Evolutionary conservation across 2,329 filamentous ascomycete genomes (phyloP).

Genomic region (Pseudogymnoascus sp.): DNA sequence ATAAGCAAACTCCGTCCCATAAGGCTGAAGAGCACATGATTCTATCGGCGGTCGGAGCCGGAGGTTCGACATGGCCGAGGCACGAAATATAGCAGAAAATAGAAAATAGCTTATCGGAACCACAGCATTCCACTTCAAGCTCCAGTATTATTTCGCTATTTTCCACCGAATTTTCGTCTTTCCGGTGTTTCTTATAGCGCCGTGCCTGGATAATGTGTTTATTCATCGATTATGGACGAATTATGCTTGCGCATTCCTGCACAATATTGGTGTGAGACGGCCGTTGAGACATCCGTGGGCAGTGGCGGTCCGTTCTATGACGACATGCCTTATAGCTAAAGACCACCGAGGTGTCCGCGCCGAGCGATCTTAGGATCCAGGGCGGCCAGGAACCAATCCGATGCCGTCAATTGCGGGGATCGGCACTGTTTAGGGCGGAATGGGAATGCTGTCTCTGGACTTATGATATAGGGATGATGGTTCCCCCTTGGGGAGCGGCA

Average conservation of each 20-base stretch:
- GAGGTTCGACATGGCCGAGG: neutral
- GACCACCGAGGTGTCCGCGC: neutral
- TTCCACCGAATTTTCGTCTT: neutral
- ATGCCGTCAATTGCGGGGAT: slow-evolving; percentile 1
- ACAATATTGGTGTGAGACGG: neutral
- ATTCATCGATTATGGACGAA: slow-evolving; percentile 5
- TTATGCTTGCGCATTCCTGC: neutral
- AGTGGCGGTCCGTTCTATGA: slow-evolving; percentile 1
- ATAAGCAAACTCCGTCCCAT: neutral
- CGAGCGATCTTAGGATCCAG: neutral
- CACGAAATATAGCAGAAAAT: neutral
- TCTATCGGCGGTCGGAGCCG: neutral
- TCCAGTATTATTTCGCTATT: slow-evolving; percentile 5
- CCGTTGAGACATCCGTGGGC: slow-evolving; percentile 1
- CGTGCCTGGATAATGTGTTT: neutral
- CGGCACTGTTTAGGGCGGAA: neutral
- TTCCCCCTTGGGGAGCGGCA: neutral
- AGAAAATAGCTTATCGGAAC: neutral
- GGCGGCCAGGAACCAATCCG: neutral
- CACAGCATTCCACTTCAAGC: neutral
- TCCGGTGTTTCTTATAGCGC: neutral
- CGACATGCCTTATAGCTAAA: slow-evolving; percentile 2
- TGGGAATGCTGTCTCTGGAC: slow-evolving; percentile 1
- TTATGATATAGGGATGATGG: slow-evolving; percentile 4
- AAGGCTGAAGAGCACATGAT: neutral